Evolutionary conservation across 352 stramenopile genomes (phyloP), one percentile per base, ranked within the genome.

Genomic region (Globisporangium cystogenes): DNA sequence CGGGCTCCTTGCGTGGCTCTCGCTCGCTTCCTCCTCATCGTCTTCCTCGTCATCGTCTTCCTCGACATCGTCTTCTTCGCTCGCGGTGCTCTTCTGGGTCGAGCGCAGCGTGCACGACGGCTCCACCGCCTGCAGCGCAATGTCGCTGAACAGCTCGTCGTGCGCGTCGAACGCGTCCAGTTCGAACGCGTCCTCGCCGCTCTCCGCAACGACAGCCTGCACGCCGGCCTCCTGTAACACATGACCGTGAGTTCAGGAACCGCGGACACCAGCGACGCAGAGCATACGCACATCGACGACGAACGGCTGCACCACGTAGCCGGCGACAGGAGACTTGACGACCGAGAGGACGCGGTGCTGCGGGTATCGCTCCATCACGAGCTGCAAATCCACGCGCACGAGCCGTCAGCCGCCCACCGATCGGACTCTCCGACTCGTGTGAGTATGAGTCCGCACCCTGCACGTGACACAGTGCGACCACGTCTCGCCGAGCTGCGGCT

Each of bases 401-500:
- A n/a, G n/a, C n/a, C n/a, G n/a, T n/a, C n/a, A n/a, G n/a, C n/a
- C n/a, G n/a, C n/a, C n/a, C n/a, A n/a, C n/a, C n/a, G n/a, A n/a
- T n/a, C n/a, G n/a, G n/a, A n/a, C n/a, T n/a, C n/a, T n/a, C n/a
- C n/a, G n/a, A n/a, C n/a, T n/a, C n/a, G n/a, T n/a, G n/a, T n/a
- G n/a, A n/a, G n/a, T n/a, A n/a, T 15, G 29, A 24, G 33, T 8
- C 40, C 53, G 24, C 39, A 86, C 79, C 40, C 79, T 71, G 35
- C 69, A 80, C 4, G 75, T 90, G 48, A 90, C 72, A 29, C 75
- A 89, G 39, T 88, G 76, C 7, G 76, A 65, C 82, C 82, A 93
- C 16, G 44, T 77, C 24, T 90, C 77, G 33, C 77, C 77, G 35
- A 93, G 68, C 16, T 70, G 51, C 16, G 82, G 74, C 20, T 76